These are phyloP conservation scores for Groenewaldozyma salmanticensis DNA, from an alignment of 805 yeast species.

Conservation along the genomic window DNA sequence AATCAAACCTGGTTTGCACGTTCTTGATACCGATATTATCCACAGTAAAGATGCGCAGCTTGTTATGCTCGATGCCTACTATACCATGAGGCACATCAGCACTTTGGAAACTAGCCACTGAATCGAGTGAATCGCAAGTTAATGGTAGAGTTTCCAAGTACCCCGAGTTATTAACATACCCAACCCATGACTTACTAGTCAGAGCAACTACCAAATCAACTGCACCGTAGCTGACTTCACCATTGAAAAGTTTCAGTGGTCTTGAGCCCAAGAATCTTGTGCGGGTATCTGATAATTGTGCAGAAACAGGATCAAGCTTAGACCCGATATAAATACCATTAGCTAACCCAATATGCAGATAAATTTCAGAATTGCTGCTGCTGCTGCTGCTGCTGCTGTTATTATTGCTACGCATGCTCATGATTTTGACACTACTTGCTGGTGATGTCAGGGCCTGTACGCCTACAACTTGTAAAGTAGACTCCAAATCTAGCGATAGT, in stretches of 20 bases:
- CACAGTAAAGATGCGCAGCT: constrained; percentile 41
- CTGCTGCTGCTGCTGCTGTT: background rate
- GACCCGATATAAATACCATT: constrained; percentile 73
- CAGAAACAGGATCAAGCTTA: constrained; percentile 46
- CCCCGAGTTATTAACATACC: constrained; percentile 28
- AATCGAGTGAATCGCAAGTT: constrained; percentile 20
- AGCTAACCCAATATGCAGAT: constrained; percentile 69
- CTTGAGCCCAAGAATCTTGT: constrained; percentile 66
- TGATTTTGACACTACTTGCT: constrained; percentile 31
- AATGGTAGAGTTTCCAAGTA: constrained; percentile 39
- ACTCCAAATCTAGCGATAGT: constrained; percentile 48
- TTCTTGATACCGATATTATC: constrained; percentile 14
- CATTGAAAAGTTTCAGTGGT: constrained; percentile 42
- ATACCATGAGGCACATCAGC: constrained; percentile 56
- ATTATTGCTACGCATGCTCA: constrained; percentile 24
- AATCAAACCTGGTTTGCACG: constrained; percentile 5
- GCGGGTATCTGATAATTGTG: constrained; percentile 53
- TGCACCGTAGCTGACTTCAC: constrained; percentile 22
- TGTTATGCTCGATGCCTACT: constrained; percentile 48
- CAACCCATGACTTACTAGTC: constrained; percentile 49
- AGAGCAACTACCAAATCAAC: constrained; percentile 34
- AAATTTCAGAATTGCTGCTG: constrained; percentile 17
- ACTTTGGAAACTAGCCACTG: constrained; percentile 36
- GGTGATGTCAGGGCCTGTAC: constrained; percentile 58
- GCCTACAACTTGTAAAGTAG: constrained; percentile 50